Conservation (phyloP, 2,329 filamentous ascomycete genomes). For the Knoxdaviesia capensis region DNA sequence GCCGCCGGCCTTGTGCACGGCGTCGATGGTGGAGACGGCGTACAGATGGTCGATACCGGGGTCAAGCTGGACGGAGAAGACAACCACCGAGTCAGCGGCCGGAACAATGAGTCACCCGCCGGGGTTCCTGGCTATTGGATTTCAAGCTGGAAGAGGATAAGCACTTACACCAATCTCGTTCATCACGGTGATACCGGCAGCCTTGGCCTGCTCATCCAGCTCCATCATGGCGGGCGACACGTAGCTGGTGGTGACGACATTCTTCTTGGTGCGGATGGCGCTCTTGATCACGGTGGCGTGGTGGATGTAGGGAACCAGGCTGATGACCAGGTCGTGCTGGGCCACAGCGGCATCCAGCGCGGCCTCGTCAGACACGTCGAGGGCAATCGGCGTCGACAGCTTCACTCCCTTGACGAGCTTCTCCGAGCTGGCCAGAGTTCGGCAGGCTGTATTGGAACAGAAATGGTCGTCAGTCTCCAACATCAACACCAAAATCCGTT, state of each 20-base stretch:
- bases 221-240: slow-evolving; percentile 84
- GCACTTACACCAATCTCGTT: slow-evolving; percentile 67
- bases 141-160: not conserved
- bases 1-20: slow-evolving; percentile 73
- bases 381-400: slow-evolving; percentile 54
- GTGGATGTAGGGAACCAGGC: slow-evolving; percentile 79
- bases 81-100: slow-evolving; percentile 8
- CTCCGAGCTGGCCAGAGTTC: slow-evolving; percentile 60
- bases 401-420: slow-evolving; percentile 52
- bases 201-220: slow-evolving; percentile 65
- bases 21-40: slow-evolving; percentile 70
- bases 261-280: slow-evolving; percentile 81
- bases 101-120: slow-evolving; percentile 5
- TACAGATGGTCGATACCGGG: slow-evolving; percentile 57
- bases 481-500: no score
- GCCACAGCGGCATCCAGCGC: slow-evolving; percentile 66
- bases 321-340: slow-evolving; percentile 62
- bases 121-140: not conserved
- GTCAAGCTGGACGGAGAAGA: slow-evolving; percentile 19
- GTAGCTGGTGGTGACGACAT: slow-evolving; percentile 91
- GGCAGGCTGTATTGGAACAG: slow-evolving; percentile 38
- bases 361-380: slow-evolving; percentile 60
- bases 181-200: slow-evolving; percentile 89
- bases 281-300: slow-evolving; percentile 82
- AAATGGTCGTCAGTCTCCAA: not conserved